Evolutionary conservation across 345 rosid genomes (phyloP).

Genomic region (Physaria fendleri): DNA sequence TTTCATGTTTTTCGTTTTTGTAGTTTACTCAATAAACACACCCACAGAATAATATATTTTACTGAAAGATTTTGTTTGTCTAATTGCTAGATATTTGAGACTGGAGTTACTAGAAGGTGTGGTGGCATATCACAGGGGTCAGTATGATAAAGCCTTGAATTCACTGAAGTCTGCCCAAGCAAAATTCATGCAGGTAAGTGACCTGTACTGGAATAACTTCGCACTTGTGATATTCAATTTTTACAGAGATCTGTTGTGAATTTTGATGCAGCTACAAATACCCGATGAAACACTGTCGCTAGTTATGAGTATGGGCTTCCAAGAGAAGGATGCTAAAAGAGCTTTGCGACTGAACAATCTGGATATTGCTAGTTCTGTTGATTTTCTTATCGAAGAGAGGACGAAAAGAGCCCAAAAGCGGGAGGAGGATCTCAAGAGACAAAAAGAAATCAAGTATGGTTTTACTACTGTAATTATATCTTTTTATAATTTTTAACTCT

Average conservation of each 20-base stretch:
- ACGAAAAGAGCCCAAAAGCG: slow-evolving; percentile 45
- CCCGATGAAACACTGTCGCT: slow-evolving; percentile 68
- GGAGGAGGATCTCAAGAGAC: slow-evolving; percentile 49
- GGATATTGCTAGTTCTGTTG: slow-evolving; percentile 65
- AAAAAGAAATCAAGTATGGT: slow-evolving; percentile 49
- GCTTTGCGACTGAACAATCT: slow-evolving; percentile 77
- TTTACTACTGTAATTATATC: neutral
- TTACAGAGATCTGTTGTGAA: neutral
- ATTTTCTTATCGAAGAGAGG: slow-evolving; percentile 73
- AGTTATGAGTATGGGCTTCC: slow-evolving; percentile 86
- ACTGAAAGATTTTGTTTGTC: neutral
- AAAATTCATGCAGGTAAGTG: slow-evolving; percentile 62
- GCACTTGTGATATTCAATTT: neutral
- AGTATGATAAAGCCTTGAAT: slow-evolving; percentile 49
- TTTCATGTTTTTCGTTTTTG: neutral
- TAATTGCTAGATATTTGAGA: slow-evolving; percentile 57
- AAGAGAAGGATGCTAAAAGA: slow-evolving; percentile 63
- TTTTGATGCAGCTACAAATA: slow-evolving; percentile 59
- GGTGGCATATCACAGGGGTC: slow-evolving; percentile 85
- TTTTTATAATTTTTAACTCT: neutral
- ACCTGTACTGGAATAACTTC: neutral
- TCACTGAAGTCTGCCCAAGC: slow-evolving; percentile 67
- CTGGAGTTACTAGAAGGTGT: slow-evolving; percentile 92
- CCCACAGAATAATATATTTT: neutral
- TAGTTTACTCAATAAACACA: neutral